Base-by-base conservation (phyloP, 768 basidiomycete species). In the Phylloporus rhodoxanthus region DNA sequence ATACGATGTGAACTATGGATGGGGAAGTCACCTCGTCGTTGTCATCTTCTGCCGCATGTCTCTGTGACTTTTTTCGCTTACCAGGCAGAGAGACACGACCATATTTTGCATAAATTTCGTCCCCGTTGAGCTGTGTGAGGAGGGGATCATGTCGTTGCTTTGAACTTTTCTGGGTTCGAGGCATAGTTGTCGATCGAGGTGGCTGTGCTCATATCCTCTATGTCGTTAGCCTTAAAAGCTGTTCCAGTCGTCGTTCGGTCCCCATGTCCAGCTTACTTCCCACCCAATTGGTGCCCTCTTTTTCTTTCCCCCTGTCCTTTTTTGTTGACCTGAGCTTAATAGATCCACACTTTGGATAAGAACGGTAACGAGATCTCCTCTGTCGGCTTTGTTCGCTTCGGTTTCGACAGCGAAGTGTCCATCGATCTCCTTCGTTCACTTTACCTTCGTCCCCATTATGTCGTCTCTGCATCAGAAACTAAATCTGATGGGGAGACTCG, bases 111-210 rank as follows among this genome's bases (percentile, higher is more conserved):
- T 85, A 64, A 0, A 77, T 59, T 58, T 90, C 87, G 61, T 95
- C 94, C 52, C 84, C 81, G 46, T 81, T 76, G 47, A 98, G 77
- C 69, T 96, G 89, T 23, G 85, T 74, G 58, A 86, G 83, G 26
- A 98, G 78, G 34, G 94, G 93, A 60, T 92, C 93, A 70, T 91
- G 94, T 62, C 91, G 75, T 17, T 75, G 65, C 56, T 83, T 88
- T 45, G 71, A 70, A 10, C 72, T 56, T 65, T 78, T 84, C 51
- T 71, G 68, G 5, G 74, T 69, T 54, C 84, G 78, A 53, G 88
- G 88, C 88, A 90, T 90, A 19, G 15, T 13, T 25, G 15, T 29
- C 26, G n/a, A 29, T 43, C 42, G 8, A 17, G 14, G 43, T 44
- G 43, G 43, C 43, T 44, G 43, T 44, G 43, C 4, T 5, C 6